Conservation (phyloP, 2,329 filamentous ascomycete genomes). For the Alternaria panax region DNA sequence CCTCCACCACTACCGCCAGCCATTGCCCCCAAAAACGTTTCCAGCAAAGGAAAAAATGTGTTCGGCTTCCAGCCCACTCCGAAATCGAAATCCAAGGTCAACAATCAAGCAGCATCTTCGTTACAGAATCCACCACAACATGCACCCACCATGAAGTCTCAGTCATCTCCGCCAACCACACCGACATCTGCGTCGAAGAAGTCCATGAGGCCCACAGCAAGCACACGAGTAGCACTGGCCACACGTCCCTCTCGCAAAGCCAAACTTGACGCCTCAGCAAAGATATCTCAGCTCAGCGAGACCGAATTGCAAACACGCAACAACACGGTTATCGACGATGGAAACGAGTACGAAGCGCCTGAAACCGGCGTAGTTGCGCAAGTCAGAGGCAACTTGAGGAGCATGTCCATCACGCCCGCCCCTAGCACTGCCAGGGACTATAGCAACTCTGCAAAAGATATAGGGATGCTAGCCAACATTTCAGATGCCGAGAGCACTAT, state of each 20-base stretch:
- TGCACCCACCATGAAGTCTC: neutral
- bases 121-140: neutral
- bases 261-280: neutral
- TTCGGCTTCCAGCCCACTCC: constrained; percentile 12
- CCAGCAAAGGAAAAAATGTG: constrained; percentile 10
- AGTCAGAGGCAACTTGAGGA: neutral
- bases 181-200: neutral
- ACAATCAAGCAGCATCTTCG: neutral
- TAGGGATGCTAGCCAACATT: neutral
- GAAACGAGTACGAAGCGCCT: neutral
- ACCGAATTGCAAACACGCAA: neutral
- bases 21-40: neutral
- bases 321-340: neutral
- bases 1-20: neutral
- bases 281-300: neutral
- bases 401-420: neutral
- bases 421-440: neutral
- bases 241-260: neutral
- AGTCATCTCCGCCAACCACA: neutral
- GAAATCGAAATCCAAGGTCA: neutral
- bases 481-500: neutral
- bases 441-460: neutral
- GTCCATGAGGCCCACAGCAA: neutral
- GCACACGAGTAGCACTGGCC: neutral
- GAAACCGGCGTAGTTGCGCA: neutral